phyloP scores from a whole-genome alignment of 371 early-diverging fungal genomes.

The Gilbertella persicaria region DNA sequence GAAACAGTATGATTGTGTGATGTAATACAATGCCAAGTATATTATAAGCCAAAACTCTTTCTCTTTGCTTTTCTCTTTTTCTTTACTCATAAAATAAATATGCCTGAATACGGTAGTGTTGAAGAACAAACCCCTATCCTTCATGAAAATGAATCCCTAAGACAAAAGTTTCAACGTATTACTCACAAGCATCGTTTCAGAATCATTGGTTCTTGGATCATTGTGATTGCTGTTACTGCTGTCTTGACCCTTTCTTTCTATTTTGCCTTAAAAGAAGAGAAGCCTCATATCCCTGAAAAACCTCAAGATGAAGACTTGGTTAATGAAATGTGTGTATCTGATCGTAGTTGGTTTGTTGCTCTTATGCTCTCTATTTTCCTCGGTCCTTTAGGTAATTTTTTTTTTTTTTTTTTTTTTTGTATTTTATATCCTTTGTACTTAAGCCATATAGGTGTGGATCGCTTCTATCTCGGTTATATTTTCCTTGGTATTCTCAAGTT shows the following conservation, averaged over 20 bases:
- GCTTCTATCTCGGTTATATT: constrained; percentile 65
- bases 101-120: neutral
- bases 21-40: no score
- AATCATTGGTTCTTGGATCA: constrained; percentile 38
- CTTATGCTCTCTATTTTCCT: constrained; percentile 50
- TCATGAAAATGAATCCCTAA: constrained; percentile 16
- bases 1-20: no score
- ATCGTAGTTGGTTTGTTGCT: constrained; percentile 51
- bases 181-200: constrained; percentile 42
- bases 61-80: neutral
- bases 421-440: neutral
- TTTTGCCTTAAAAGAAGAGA: constrained; percentile 22
- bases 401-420: neutral
- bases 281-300: constrained; percentile 13
- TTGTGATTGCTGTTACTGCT: constrained; percentile 37
- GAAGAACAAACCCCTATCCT: neutral
- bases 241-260: constrained; percentile 38
- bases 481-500: constrained; percentile 50
- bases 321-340: constrained; percentile 41
- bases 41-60: no score
- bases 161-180: constrained; percentile 33
- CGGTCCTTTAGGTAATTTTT: constrained; percentile 46
- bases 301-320: constrained; percentile 9
- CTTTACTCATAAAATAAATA: neutral
- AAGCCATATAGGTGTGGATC: constrained; percentile 47